Evolutionary conservation across 176 grass and related monocot genomes (phyloP), one percentile per base, ranked within the genome.

Genomic region (Aegilops speltoides): DNA sequence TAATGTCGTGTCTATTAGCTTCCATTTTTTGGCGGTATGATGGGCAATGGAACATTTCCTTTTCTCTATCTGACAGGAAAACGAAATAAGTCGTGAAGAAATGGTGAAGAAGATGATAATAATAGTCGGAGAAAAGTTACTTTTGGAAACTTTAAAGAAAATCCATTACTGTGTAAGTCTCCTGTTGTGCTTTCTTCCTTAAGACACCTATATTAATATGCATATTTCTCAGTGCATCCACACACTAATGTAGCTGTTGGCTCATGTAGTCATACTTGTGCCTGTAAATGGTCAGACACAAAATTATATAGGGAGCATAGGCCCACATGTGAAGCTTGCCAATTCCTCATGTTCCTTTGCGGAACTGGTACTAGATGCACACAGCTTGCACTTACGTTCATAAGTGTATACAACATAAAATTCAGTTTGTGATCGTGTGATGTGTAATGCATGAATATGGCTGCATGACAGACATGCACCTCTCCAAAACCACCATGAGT

Each of bases 81-180:
- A 81, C 15, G 85, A 76, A 82, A 93, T 97, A 80, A 88, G 85
- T 41, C 87, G 93, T 63, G 91, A 88, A 81, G 85, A 95, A 77
- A 86, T 97, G 71, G 89, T 97, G 31, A 91, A 86, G 76, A 93
- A 91, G 37, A 95, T 93, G 73, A 93, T 88, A 84, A 65, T 90
- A 64, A 79, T 93, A 79, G 91, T 95, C 48, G 95, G 93, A 72
- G 87, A 97, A 13, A 81, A 95, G 77, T 34, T 97, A 71, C 82
- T 95, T 66, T 71, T 88, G 72, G 88, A 88, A 73, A 89, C 91
- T 15, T 63, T 97, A 41, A 89, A 79, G 66, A 88, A 88, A 43
- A 64, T 91, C 62, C 90, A 92, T 77, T 90, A 76, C 25, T 81
- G 77, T 85, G 95, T 97, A 91, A 95, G 92, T 93, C 29, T 54